Conservation (phyloP, 2,329 filamentous ascomycete genomes). For the Anthostomella pinea region DNA sequence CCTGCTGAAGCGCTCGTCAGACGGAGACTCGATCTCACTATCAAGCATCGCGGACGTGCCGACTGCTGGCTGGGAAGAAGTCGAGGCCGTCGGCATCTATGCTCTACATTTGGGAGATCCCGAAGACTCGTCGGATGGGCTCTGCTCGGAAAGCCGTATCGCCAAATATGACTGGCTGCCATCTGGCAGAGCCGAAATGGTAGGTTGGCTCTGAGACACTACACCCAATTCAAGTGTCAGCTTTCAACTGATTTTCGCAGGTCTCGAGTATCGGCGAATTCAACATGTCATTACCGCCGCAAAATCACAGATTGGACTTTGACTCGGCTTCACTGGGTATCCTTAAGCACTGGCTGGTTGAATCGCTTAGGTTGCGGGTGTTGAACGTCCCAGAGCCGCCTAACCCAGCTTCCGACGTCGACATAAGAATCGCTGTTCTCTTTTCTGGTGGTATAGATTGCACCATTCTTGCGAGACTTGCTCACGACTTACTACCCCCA, state of each 20-base stretch:
- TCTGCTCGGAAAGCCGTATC: constrained; percentile 13
- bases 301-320: constrained; percentile 28
- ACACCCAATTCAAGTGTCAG: constrained; percentile 21
- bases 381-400: constrained; percentile 62
- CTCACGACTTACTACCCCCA: constrained; percentile 70
- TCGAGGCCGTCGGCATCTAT: constrained; percentile 82
- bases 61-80: constrained; percentile 65
- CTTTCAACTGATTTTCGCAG: constrained; percentile 44
- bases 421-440: constrained; percentile 68
- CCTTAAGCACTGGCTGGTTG: constrained; percentile 53
- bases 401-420: constrained; percentile 25
- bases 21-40: constrained; percentile 50
- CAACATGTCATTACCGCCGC: constrained; percentile 43
- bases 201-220: constrained; percentile 36
- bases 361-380: constrained; percentile 64
- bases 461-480: constrained; percentile 77
- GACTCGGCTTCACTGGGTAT: constrained; percentile 50
- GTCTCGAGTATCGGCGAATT: constrained; percentile 53
- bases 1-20: constrained; percentile 52
- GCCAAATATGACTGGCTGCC: constrained; percentile 34
- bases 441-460: constrained; percentile 97
- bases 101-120: constrained; percentile 52
- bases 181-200: constrained; percentile 37
- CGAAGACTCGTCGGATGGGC: constrained; percentile 3
- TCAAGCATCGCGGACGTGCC: constrained; percentile 66